Conservation (phyloP, 2,329 filamentous ascomycete genomes). For the Phyllosticta paracitricarpa region DNA sequence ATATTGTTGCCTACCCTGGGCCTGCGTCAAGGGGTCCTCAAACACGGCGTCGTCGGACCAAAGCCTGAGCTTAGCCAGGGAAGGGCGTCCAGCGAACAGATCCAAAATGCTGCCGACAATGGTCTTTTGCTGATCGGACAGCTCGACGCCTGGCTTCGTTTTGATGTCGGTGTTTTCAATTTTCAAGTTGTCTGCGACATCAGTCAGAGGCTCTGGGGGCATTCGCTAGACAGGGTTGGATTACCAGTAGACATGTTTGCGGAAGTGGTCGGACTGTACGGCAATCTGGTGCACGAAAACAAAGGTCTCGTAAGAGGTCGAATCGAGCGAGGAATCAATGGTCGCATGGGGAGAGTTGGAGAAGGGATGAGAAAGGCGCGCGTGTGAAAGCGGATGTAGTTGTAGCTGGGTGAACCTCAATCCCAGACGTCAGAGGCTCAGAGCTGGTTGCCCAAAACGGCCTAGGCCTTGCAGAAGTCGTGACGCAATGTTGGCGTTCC, state of each 20-base stretch:
- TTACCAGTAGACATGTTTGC: slow-evolving; percentile 24
- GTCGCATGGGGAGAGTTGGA: background rate
- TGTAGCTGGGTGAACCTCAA: background rate
- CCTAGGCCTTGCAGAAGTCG: slow-evolving; percentile 2
- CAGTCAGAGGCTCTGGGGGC: background rate
- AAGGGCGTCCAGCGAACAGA: slow-evolving; percentile 51
- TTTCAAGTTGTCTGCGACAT: slow-evolving; percentile 20
- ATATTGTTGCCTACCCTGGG: slow-evolving; percentile 45
- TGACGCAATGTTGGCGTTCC: slow-evolving; percentile 5
- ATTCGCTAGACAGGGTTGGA: background rate
- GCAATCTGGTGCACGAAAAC: background rate
- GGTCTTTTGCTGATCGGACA: slow-evolving; percentile 42
- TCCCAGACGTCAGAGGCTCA: background rate
- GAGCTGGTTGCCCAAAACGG: slow-evolving; percentile 4
- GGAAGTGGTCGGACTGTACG: background rate
- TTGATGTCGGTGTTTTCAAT: slow-evolving; percentile 48
- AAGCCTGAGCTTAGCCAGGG: slow-evolving; percentile 48
- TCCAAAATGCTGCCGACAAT: slow-evolving; percentile 51
- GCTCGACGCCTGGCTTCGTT: slow-evolving; percentile 40
- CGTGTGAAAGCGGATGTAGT: background rate
- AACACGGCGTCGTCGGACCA: slow-evolving; percentile 52
- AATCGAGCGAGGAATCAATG: background rate
- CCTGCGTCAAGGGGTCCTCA: slow-evolving; percentile 48
- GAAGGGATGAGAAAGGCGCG: background rate
- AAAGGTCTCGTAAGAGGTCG: background rate